Evolutionary conservation across 2,329 filamentous ascomycete species (phyloP), one percentile per base, ranked within the genome.

Genomic region (Fusarium buxicola): DNA sequence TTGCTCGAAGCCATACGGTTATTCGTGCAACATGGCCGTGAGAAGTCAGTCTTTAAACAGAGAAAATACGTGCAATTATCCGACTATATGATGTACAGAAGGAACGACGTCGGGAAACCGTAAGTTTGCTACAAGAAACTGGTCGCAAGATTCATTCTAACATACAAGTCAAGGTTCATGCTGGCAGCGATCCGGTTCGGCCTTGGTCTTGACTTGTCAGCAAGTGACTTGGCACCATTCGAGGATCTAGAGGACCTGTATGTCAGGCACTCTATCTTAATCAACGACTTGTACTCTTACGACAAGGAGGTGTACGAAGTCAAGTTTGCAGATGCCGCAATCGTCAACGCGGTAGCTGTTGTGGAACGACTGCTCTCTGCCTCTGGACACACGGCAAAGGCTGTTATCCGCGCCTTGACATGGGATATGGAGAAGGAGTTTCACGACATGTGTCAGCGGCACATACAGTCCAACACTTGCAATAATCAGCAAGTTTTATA

Each of bases 381-480:
- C 1, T 24, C 56, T 6, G 36, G 49, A 7, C 10, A 24, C 9
- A 7, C 44, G 30, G 58, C 58, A 12, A 60, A 60, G 30, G 49
- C 5, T 4, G 36, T 60, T 0, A 60, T 39, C 0, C 35, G 56
- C 5, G 27, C 12, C 2, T 31, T 60, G 10, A n/a, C 43, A 3
- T 60, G 54, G 3, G 58, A 60, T 5, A 48, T 60, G 10, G 58
- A 60, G 11, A 60, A 60, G 43, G 51, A 60, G 11, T 55, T 55
- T 3, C 60, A 55, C 25, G 34, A 30, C 6, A 44, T 60, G 2
- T 55, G 49, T 1, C 56, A 60, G 28, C 43, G 30, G 28, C 49
- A 44, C 10, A 60, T 50, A 36, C 16, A n/a, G 6, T 39, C 43
- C 8, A 18, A 43, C 0, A 2, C 31, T 1, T 18, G 41, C 6